These are phyloP conservation scores for Talaromyces verruculosus DNA, from an alignment of 2,329 filamentous ascomycete species.

Conservation along the genomic window DNA sequence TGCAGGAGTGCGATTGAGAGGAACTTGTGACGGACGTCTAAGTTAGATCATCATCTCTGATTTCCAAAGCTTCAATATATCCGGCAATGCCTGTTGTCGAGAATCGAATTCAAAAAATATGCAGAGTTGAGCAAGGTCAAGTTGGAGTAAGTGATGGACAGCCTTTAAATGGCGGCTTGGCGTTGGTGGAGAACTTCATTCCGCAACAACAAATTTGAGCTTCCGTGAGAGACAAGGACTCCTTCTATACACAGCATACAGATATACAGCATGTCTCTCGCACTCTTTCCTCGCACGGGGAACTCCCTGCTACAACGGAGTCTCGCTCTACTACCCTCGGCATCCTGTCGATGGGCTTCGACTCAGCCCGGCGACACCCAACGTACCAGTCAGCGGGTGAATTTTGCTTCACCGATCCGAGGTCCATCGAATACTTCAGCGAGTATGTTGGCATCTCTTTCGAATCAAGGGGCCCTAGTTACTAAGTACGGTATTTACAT, in stretches of 20 bases:
- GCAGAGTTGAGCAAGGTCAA: not conserved
- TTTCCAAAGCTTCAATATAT: not conserved
- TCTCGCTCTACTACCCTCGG: not conserved
- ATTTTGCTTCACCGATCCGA: conserved; percentile 10
- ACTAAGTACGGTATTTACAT: conserved; percentile 5
- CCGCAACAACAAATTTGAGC: conserved; percentile 15
- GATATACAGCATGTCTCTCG: conserved; percentile 12
- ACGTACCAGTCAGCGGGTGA: not conserved
- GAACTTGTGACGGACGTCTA: not conserved
- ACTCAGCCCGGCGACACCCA: not conserved
- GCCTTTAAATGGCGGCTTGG: conserved; percentile 18
- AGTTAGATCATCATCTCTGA: not conserved
- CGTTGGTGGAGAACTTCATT: conserved; percentile 13
- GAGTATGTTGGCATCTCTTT: not conserved
- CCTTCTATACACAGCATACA: not conserved
- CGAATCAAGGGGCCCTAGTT: not conserved
- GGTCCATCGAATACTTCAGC: not conserved
- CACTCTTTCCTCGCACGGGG: conserved; percentile 10
- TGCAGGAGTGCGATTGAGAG: not conserved
- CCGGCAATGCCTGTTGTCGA: not conserved
- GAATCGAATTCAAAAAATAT: not conserved
- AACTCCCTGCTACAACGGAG: conserved; percentile 4
- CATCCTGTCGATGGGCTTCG: conserved; percentile 20
- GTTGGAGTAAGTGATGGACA: not conserved
- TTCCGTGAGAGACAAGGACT: not conserved